These are phyloP conservation scores for Lyophyllum shimeji DNA, from an alignment of 768 basidiomycete species.

Conservation along the genomic window DNA sequence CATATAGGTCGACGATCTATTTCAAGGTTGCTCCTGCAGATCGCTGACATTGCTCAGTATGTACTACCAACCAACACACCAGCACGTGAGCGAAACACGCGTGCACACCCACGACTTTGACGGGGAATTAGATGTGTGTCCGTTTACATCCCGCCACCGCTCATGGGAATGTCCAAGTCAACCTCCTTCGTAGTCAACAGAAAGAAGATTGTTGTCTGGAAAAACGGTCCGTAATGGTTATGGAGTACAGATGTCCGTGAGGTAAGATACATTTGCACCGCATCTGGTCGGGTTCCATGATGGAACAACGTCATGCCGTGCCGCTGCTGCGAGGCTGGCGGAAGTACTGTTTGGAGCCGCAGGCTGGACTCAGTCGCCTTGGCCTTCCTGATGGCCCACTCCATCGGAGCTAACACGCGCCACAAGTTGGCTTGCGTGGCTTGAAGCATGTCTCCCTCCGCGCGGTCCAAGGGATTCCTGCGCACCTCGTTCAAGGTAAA, in stretches of 20 bases:
- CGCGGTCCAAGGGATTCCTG: slow-evolving; percentile 14
- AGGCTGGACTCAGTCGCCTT: background rate
- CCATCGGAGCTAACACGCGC: slow-evolving; percentile 13
- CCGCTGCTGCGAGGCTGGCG: background rate
- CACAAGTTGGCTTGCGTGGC: slow-evolving; percentile 10
- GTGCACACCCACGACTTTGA: no score
- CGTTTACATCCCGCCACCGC: background rate
- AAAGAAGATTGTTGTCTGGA: background rate
- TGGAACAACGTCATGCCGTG: slow-evolving; percentile 5
- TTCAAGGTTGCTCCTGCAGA: background rate
- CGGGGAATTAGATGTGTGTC: no score
- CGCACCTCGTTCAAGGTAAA: slow-evolving; percentile 1
- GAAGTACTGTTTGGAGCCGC: slow-evolving; percentile 2
- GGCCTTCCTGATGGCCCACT: background rate
- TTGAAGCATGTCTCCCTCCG: slow-evolving; percentile 1
- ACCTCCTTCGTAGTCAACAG: background rate
- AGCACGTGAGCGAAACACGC: no score
- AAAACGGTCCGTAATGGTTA: slow-evolving; percentile 10
- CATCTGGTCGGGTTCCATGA: background rate
- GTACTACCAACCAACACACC: no score
- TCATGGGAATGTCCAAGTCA: no score
- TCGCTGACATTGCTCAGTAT: background rate
- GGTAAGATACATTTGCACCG: background rate
- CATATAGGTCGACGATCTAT: background rate
- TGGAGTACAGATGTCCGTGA: slow-evolving; percentile 3